Conservation (phyloP, 805 yeast species). For the Lachancea thermotolerans region DNA sequence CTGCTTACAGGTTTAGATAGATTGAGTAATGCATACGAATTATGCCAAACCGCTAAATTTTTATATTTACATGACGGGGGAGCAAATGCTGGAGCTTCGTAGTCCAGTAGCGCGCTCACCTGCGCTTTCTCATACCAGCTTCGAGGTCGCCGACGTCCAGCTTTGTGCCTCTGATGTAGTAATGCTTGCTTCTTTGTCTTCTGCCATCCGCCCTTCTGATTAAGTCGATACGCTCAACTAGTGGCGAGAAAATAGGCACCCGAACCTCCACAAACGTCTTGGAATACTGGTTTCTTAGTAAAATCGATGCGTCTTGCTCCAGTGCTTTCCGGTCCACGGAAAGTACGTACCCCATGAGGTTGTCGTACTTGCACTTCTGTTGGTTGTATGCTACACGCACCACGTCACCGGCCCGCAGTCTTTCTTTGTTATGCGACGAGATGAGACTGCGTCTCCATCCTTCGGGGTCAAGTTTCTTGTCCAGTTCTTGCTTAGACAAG, state of each 20-base stretch:
- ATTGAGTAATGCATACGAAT: too few relatives aligned
- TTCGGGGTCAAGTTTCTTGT: conserved; percentile 57
- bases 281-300: conserved; percentile 74
- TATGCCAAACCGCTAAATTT: background rate
- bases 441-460: conserved; percentile 60
- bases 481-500: conserved; percentile 37
- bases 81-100: too few relatives aligned
- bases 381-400: conserved; percentile 66
- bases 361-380: conserved; percentile 46
- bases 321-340: conserved; percentile 67
- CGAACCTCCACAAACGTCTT: conserved; percentile 82
- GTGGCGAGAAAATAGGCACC: conserved; percentile 75
- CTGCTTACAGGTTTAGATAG: too few relatives aligned
- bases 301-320: conserved; percentile 55
- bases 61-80: conserved; percentile 1
- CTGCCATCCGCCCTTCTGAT: conserved; percentile 57
- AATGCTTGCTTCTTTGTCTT: conserved; percentile 76
- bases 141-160: conserved; percentile 72
- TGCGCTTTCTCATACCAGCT: conserved; percentile 33
- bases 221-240: conserved; percentile 68
- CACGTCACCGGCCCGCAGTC: conserved; percentile 74
- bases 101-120: conserved; percentile 5
- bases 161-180: conserved; percentile 76
- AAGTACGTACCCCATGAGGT: conserved; percentile 71
- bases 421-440: conserved; percentile 38